These are phyloP conservation scores for Gilbertella persicaria DNA, from an alignment of 371 early-diverging fungal genomes.

Conservation along the genomic window DNA sequence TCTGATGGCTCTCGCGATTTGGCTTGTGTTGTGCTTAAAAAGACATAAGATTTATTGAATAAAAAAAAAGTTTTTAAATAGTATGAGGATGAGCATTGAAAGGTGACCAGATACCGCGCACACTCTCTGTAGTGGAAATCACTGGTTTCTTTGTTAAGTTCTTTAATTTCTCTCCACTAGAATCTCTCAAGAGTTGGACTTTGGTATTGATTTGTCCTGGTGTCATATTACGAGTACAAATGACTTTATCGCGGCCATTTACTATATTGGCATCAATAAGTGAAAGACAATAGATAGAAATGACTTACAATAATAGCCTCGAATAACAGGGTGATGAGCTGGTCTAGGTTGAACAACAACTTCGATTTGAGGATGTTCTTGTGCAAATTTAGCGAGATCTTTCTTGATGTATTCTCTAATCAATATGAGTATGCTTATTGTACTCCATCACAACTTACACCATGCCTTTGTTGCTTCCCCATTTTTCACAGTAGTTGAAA, in stretches of 20 bases:
- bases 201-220: slow-evolving; percentile 64
- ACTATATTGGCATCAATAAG: slow-evolving; percentile 37
- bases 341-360: slow-evolving; percentile 79
- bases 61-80: slow-evolving; percentile 41
- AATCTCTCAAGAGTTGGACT: slow-evolving; percentile 66
- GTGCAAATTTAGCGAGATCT: slow-evolving; percentile 67
- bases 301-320: slow-evolving; percentile 76
- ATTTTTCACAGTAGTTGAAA: slow-evolving; percentile 85
- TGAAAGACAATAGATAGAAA: neutral
- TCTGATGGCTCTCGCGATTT: slow-evolving; percentile 9
- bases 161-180: slow-evolving; percentile 66
- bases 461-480: slow-evolving; percentile 83
- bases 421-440: too few relatives aligned
- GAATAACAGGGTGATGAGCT: slow-evolving; percentile 74
- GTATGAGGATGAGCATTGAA: slow-evolving; percentile 75
- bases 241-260: slow-evolving; percentile 74
- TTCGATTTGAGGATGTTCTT: slow-evolving; percentile 80
- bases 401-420: slow-evolving; percentile 72
- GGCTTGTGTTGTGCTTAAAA: slow-evolving; percentile 18
- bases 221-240: slow-evolving; percentile 70
- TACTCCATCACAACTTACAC: slow-evolving; percentile 48
- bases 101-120: slow-evolving; percentile 90
- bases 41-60: neutral
- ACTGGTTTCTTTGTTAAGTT: slow-evolving; percentile 74
- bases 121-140: slow-evolving; percentile 76